A percentile compares a stretch with the other conserved stretches of the same genome.
Conservation (phyloP, 345 rosid species). For the Eucalyptus globulus region DNA sequence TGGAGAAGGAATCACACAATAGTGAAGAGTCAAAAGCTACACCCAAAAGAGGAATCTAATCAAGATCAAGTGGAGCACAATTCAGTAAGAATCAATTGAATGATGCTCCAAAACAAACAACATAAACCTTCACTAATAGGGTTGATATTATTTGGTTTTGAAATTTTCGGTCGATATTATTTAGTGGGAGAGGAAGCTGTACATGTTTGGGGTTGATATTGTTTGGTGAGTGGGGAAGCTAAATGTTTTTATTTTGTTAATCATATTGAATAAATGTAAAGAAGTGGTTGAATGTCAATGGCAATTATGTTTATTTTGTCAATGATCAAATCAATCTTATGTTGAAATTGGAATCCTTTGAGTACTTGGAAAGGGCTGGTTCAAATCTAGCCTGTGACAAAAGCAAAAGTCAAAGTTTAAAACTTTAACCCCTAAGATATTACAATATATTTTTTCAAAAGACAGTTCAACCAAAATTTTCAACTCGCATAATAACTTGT, state of each 20-base stretch:
- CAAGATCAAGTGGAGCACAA: neutral
- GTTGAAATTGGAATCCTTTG: neutral
- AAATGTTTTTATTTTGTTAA: neutral
- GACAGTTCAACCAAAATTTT: too few relatives aligned
- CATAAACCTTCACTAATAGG: neutral
- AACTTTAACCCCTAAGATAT: neutral
- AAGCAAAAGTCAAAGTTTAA: neutral
- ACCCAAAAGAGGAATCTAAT: neutral
- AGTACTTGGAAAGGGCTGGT: neutral
- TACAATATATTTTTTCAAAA: accelerated
- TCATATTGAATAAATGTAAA: neutral
- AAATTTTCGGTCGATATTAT: neutral
- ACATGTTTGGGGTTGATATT: too few relatives aligned
- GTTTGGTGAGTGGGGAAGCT: too few relatives aligned
- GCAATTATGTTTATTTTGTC: too few relatives aligned
- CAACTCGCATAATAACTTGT: neutral
- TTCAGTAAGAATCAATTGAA: neutral
- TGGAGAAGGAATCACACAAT: too few relatives aligned
- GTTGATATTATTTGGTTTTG: neutral
- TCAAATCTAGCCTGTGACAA: neutral
- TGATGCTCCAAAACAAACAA: neutral
- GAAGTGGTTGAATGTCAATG: neutral
- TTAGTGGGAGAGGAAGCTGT: neutral
- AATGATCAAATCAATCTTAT: neutral
- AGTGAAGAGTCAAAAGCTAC: too few relatives aligned